These are phyloP conservation scores for Candida stauntonica DNA, from an alignment of 805 yeast genomes.

Conservation along the genomic window DNA sequence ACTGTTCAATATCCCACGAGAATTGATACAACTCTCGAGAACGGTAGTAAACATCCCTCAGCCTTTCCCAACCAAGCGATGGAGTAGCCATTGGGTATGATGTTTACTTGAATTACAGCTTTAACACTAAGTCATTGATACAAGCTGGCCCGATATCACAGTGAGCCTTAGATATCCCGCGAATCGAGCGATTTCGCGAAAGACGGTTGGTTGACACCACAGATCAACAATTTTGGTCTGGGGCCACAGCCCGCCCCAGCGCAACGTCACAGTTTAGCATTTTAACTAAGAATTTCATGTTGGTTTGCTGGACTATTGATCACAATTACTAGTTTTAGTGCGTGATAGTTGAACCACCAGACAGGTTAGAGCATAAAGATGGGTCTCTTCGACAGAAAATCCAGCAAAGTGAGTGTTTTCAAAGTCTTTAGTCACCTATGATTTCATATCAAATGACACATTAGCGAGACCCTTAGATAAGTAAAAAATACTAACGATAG, in stretches of 20 bases:
- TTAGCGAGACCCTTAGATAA: no score
- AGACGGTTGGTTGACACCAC: not conserved
- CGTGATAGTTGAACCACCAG: no score
- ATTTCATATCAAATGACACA: no score
- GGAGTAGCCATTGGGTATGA: conserved; percentile 13
- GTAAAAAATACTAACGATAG: conserved; percentile 1
- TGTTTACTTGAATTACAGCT: not conserved
- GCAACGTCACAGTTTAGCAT: no score
- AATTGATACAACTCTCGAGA: conserved; percentile 14
- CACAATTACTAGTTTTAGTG: no score
- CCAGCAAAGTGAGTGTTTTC: conserved; percentile 5
- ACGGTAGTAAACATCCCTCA: conserved; percentile 19
- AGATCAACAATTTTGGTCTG: no score
- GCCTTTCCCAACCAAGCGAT: conserved; percentile 18
- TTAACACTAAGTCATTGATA: not conserved
- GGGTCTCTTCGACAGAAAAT: conserved; percentile 9
- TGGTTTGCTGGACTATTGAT: not conserved
- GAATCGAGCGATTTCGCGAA: not conserved
- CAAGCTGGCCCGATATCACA: no score
- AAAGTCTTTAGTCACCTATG: no score
- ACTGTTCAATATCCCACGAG: conserved; percentile 6
- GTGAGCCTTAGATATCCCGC: no score
- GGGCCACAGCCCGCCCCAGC: no score
- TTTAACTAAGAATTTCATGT: conserved; percentile 1
- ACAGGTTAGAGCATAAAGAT: no score